Conservation (phyloP, 2,329 filamentous ascomycete species). For the Setomelanomma holmii region DNA sequence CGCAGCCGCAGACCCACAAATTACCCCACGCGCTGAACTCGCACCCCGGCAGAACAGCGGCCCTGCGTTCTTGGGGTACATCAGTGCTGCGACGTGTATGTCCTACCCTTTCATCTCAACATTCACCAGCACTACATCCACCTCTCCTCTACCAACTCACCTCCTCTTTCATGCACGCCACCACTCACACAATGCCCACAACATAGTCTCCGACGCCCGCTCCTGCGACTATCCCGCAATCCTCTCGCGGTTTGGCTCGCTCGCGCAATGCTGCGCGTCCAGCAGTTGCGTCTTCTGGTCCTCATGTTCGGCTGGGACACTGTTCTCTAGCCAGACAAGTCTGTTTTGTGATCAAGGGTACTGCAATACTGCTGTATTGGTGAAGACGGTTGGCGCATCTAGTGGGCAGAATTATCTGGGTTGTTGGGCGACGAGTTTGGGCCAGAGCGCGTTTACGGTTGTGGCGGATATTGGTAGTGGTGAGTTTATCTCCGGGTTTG, state of each 20-base stretch:
- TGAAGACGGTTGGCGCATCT: slow-evolving; percentile 24
- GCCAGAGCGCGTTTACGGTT: slow-evolving; percentile 11
- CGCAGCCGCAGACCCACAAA: slow-evolving; percentile 22
- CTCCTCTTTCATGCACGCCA: no score
- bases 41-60: slow-evolving; percentile 22
- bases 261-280: slow-evolving; percentile 31
- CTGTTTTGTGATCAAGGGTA: slow-evolving; percentile 30
- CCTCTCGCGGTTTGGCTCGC: slow-evolving; percentile 23
- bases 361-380: slow-evolving; percentile 34
- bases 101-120: no score
- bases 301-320: slow-evolving; percentile 23
- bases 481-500: background rate
- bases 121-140: no score
- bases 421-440: slow-evolving; percentile 33
- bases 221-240: slow-evolving; percentile 34
- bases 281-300: slow-evolving; percentile 29
- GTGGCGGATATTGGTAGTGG: slow-evolving; percentile 2
- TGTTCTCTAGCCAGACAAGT: slow-evolving; percentile 25
- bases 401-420: slow-evolving; percentile 24
- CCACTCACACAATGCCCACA: background rate
- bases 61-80: slow-evolving; percentile 29
- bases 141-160: no score
- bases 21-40: slow-evolving; percentile 29
- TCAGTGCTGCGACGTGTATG: slow-evolving; percentile 29
- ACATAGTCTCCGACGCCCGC: slow-evolving; percentile 25